Evolutionary conservation across 768 basidiomycete genomes (phyloP).

Genomic region (Trametes sanguinea): DNA sequence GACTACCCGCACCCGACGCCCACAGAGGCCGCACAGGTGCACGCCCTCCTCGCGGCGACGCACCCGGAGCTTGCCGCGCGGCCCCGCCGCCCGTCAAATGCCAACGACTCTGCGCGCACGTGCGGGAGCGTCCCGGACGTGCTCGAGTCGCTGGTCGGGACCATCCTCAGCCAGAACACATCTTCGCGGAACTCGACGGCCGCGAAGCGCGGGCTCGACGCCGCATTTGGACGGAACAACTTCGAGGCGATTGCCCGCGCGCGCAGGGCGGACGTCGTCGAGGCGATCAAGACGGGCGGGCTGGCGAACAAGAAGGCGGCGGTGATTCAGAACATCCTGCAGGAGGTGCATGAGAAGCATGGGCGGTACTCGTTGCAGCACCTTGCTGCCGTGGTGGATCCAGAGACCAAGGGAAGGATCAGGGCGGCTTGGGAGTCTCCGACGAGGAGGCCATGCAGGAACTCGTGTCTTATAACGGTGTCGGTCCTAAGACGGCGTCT

Average conservation of each 20-base stretch:
- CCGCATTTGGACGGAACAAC: conserved; percentile 49
- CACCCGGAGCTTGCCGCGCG: conserved; percentile 31
- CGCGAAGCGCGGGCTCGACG: conserved; percentile 52
- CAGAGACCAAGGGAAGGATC: conserved; percentile 16
- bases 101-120: conserved; percentile 44
- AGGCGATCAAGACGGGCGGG: conserved; percentile 55
- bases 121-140: conserved; percentile 54
- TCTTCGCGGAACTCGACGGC: conserved; percentile 50
- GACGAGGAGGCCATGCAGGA: conserved; percentile 59
- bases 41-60: conserved; percentile 42
- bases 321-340: conserved; percentile 52
- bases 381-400: conserved; percentile 37
- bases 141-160: conserved; percentile 58
- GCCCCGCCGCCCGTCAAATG: conserved; percentile 29
- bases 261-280: conserved; percentile 43
- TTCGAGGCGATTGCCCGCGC: conserved; percentile 52
- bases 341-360: conserved; percentile 45
- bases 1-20: conserved; percentile 47
- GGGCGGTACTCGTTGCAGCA: conserved; percentile 61
- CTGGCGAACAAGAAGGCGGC: conserved; percentile 62
- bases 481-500: conserved; percentile 65
- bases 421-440: conserved; percentile 27
- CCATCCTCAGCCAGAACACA: conserved; percentile 64
- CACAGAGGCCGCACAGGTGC: conserved; percentile 42
- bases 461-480: conserved; percentile 56